Conservation (phyloP, 805 yeast species). For the Starmerella davenportii region DNA sequence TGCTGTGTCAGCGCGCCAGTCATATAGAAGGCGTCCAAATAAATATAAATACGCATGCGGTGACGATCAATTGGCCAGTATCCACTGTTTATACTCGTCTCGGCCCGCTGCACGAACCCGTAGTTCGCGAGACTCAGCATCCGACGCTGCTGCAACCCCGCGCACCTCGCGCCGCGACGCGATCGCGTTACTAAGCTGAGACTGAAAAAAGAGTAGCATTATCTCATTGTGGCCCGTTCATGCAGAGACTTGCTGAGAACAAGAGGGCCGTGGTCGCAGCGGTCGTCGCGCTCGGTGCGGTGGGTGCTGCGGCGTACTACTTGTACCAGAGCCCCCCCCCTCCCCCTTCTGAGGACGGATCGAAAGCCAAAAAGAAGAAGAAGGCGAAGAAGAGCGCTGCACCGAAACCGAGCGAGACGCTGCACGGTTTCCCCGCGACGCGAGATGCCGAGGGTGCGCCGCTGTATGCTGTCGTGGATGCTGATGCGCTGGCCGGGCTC, state of each 20-base stretch:
- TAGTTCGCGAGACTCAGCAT: no score
- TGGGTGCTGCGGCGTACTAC: constrained; percentile 42
- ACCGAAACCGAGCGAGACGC: constrained; percentile 12
- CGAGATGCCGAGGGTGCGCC: constrained; percentile 17
- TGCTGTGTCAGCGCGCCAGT: no score
- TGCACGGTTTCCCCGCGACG: constrained; percentile 18
- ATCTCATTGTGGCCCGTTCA: background rate
- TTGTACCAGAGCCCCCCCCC: constrained; percentile 10
- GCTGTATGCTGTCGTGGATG: constrained; percentile 23
- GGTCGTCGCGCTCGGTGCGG: constrained; percentile 45
- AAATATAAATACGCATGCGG: no score
- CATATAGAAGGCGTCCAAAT: no score
- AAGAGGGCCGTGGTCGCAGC: constrained; percentile 48
- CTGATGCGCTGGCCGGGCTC: constrained; percentile 14
- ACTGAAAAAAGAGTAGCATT: no score
- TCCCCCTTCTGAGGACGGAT: constrained; percentile 21
- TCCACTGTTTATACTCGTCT: no score
- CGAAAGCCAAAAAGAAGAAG: constrained; percentile 29
- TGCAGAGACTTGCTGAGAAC: constrained; percentile 28
- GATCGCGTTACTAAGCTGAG: no score
- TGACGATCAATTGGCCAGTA: no score
- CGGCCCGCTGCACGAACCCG: no score
- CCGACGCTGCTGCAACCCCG: no score
- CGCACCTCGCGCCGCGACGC: no score
- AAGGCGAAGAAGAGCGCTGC: constrained; percentile 23